Percentiles rank a stretch among this genome's conserved stretches.
Evolutionary conservation across 495 filamentous ascomycete genomes (phyloP).

Genomic region (Wilcoxina mikolae): DNA sequence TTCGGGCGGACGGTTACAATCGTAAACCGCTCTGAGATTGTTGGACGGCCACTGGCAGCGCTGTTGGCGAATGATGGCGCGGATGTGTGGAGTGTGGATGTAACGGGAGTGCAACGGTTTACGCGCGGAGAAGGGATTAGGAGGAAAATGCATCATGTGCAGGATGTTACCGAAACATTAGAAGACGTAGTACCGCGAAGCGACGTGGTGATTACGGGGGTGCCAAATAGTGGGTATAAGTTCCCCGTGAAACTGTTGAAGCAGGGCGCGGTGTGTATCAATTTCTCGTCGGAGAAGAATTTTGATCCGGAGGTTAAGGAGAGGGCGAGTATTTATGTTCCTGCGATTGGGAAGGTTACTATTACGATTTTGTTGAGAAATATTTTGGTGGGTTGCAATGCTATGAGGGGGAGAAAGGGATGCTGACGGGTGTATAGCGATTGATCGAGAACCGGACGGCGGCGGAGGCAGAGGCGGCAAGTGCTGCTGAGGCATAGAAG

Average conservation of each 20-base stretch:
- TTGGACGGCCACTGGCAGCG: slow-evolving; percentile 85
- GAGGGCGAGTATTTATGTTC: slow-evolving; percentile 91
- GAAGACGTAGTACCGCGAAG: slow-evolving; percentile 70
- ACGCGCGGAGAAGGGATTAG: slow-evolving; percentile 72
- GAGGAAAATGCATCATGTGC: slow-evolving; percentile 67
- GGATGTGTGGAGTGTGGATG: slow-evolving; percentile 83
- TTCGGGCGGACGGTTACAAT: slow-evolving; percentile 86
- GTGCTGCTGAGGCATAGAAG: neutral
- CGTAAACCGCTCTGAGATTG: slow-evolving; percentile 89
- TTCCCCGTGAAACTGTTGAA: slow-evolving; percentile 66
- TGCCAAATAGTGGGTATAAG: slow-evolving; percentile 76
- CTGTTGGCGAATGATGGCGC: slow-evolving; percentile 93
- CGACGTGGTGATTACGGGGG: slow-evolving; percentile 87
- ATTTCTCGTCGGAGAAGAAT: slow-evolving; percentile 94
- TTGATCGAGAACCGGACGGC: slow-evolving; percentile 6
- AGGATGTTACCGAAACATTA: slow-evolving; percentile 56
- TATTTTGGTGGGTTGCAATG: slow-evolving; percentile 4
- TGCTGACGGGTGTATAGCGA: neutral
- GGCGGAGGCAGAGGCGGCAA: neutral
- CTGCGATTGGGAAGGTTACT: slow-evolving; percentile 92
- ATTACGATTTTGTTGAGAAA: slow-evolving; percentile 85
- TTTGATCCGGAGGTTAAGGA: slow-evolving; percentile 79
- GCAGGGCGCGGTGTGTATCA: slow-evolving; percentile 88
- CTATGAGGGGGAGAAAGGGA: neutral
- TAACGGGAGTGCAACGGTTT: slow-evolving; percentile 84